phyloP scores from a whole-genome alignment of 768 basidiomycete genomes.

The Rhodotorula taiwanensis region DNA sequence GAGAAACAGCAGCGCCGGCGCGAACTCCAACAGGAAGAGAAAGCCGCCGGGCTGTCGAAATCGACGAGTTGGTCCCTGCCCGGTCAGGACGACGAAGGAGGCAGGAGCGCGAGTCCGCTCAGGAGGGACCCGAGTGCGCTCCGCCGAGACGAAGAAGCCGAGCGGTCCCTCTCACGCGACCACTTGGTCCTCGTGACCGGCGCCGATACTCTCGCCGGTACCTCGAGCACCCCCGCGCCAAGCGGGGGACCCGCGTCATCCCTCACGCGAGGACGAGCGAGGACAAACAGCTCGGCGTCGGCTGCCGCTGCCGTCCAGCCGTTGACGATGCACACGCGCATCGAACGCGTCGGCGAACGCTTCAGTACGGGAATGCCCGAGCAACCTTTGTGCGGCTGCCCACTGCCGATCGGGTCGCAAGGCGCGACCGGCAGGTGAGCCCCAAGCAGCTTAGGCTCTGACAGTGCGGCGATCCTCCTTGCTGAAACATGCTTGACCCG shows the following conservation, averaged over 20 bases:
- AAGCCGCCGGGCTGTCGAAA: neutral
- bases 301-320: neutral
- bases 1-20: slow-evolving; percentile 10
- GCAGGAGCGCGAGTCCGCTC: neutral
- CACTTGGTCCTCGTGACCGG: neutral
- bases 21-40: slow-evolving; percentile 6
- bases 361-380: slow-evolving; percentile 13
- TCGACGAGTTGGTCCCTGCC: slow-evolving; percentile 13
- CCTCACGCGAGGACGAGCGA: neutral
- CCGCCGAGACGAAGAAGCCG: neutral
- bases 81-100: neutral
- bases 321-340: neutral
- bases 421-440: neutral
- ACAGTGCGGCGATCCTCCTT: neutral
- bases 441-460: too few relatives aligned
- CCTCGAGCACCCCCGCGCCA: too few relatives aligned
- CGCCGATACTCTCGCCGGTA: too few relatives aligned
- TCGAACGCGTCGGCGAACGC: slow-evolving; percentile 14
- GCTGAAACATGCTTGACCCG: neutral
- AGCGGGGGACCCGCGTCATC: neutral
- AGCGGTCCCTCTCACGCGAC: slow-evolving; percentile 2
- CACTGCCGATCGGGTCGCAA: neutral
- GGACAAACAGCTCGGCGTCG: neutral
- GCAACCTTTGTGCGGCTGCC: slow-evolving; percentile 6
- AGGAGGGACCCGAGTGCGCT: neutral